A percentile compares a stretch with the other conserved stretches of the same genome.
Conservation (phyloP, 495 filamentous ascomycete species). For the Coniosporium apollinis region DNA sequence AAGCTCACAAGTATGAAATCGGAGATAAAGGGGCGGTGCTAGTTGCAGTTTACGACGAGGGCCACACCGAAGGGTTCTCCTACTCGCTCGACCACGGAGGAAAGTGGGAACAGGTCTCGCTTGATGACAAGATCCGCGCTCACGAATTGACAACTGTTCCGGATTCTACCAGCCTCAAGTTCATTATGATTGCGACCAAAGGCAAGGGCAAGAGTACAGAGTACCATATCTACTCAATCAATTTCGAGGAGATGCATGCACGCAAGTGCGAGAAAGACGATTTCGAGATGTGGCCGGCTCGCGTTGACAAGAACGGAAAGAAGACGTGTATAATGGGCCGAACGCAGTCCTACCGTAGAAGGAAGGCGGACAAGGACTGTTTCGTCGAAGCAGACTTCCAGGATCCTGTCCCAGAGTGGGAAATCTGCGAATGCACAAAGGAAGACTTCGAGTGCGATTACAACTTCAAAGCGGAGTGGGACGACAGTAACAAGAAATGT, state of each 20-base stretch:
- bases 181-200: conserved; percentile 46
- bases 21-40: conserved; percentile 82
- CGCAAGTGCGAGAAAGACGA: conserved; percentile 63
- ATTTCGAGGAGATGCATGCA: conserved; percentile 71
- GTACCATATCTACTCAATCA: conserved; percentile 50
- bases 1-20: conserved; percentile 90
- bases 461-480: conserved; percentile 56
- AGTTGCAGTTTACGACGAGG: conserved; percentile 56
- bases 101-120: conserved; percentile 49
- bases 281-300: conserved; percentile 75
- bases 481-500: conserved; percentile 49
- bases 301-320: conserved; percentile 60
- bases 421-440: conserved; percentile 61
- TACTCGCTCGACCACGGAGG: conserved; percentile 84
- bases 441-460: conserved; percentile 90
- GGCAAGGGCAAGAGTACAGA: conserved; percentile 29
- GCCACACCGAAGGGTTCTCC: conserved; percentile 42
- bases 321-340: conserved; percentile 90
- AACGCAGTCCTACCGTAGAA: conserved; percentile 62
- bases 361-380: conserved; percentile 74
- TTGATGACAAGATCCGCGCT: conserved; percentile 45
- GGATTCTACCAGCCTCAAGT: conserved; percentile 82
- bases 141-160: conserved; percentile 64
- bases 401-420: conserved; percentile 43
- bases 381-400: conserved; percentile 77